phyloP scores from a whole-genome alignment of 2,329 filamentous ascomycete species.

The Monosporascus sp. region DNA sequence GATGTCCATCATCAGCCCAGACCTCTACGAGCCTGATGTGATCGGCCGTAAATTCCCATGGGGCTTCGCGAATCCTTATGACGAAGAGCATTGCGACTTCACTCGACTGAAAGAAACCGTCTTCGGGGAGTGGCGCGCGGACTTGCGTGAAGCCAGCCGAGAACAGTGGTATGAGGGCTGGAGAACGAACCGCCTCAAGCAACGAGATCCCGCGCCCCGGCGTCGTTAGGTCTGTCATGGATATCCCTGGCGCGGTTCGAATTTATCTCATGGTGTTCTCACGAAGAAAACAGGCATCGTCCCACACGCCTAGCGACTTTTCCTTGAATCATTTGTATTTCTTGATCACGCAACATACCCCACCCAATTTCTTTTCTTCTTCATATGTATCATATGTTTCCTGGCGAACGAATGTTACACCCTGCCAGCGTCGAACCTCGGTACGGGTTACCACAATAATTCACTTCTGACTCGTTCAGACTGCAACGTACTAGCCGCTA shows the following conservation, averaged over 20 bases:
- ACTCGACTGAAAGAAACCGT: slow-evolving; percentile 83
- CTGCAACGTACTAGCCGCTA: not conserved
- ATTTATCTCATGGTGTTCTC: not conserved
- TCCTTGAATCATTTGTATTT: not conserved
- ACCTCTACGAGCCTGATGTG: slow-evolving; percentile 75
- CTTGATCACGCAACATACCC: not conserved
- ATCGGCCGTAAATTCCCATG: slow-evolving; percentile 89
- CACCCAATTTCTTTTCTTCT: not conserved
- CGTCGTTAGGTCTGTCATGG: slow-evolving; percentile 17
- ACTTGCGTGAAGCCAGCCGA: slow-evolving; percentile 83
- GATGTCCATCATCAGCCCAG: slow-evolving; percentile 88
- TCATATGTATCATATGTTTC: slow-evolving; percentile 1
- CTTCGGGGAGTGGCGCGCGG: slow-evolving; percentile 87
- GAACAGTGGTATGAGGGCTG: slow-evolving; percentile 95
- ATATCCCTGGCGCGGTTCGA: not conserved
- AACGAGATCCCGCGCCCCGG: slow-evolving; percentile 35
- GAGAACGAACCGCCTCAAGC: slow-evolving; percentile 68
- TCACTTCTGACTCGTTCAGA: not conserved
- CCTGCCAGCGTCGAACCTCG: not conserved
- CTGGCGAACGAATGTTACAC: not conserved
- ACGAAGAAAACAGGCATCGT: not conserved
- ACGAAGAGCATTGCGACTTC: slow-evolving; percentile 91
- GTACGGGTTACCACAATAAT: not conserved
- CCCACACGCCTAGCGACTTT: not conserved
- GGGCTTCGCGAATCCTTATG: slow-evolving; percentile 93